These are phyloP conservation scores for Exophiala sideris DNA, from an alignment of 2,329 filamentous ascomycete species.

Conservation along the genomic window DNA sequence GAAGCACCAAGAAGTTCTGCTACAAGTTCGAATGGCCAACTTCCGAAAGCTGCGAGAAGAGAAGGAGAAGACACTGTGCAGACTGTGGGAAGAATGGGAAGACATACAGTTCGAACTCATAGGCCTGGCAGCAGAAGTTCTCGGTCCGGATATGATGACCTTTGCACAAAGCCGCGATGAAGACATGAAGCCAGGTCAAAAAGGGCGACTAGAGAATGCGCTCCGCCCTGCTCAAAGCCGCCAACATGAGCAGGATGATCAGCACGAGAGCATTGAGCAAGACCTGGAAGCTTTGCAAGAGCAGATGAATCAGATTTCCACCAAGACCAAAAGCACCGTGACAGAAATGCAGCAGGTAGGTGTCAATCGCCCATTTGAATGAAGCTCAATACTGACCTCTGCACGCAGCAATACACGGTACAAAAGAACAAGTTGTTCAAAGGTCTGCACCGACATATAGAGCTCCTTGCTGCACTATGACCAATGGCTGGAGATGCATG, in stretches of 20 bases:
- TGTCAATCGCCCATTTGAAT: neutral
- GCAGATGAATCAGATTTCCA: conserved; percentile 10
- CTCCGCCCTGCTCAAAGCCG: conserved; percentile 2
- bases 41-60: conserved; percentile 16
- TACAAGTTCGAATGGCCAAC: conserved; percentile 5
- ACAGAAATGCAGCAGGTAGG: conserved; percentile 21
- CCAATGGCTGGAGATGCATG: neutral
- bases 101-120: conserved; percentile 19
- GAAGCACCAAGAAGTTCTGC: conserved; percentile 10
- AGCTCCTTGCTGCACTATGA: conserved; percentile 17
- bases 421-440: conserved; percentile 20
- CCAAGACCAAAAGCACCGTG: conserved; percentile 14
- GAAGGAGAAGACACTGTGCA: conserved; percentile 15
- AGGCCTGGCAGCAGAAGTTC: conserved; percentile 18
- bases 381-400: neutral
- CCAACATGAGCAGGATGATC: neutral
- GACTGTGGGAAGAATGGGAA: conserved; percentile 25
- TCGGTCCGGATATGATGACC: conserved; percentile 15
- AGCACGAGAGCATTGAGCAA: conserved; percentile 5
- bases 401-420: conserved; percentile 15
- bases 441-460: conserved; percentile 16
- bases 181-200: conserved; percentile 14
- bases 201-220: conserved; percentile 5
- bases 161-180: conserved; percentile 7
- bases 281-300: conserved; percentile 10